Conservation (phyloP, 2,329 filamentous ascomycete genomes). For the Colletotrichum musicola region DNA sequence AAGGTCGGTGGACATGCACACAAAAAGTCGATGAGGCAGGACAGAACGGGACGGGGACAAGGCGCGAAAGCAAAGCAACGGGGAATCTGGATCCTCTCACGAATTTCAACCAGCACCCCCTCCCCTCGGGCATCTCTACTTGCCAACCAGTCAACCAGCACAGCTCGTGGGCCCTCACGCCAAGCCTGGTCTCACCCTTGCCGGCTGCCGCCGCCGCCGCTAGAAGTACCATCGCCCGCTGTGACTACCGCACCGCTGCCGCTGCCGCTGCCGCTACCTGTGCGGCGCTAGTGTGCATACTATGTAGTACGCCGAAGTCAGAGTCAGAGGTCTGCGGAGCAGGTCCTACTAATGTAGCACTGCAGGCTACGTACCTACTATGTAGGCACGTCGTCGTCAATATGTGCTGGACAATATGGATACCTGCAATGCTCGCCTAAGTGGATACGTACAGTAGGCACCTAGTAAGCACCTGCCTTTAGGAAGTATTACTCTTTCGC, state of each 20-base stretch:
- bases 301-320: neutral
- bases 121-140: neutral
- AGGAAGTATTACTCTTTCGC: too few species aligned
- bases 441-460: too few species aligned
- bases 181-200: constrained; percentile 26
- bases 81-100: constrained; percentile 14
- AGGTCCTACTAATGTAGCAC: neutral
- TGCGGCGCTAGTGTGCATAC: neutral
- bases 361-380: too few species aligned
- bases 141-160: neutral
- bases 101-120: neutral
- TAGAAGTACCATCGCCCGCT: constrained; percentile 20
- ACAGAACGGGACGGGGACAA: constrained; percentile 13
- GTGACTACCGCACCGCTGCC: constrained; percentile 3
- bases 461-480: too few species aligned
- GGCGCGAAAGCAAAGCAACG: constrained; percentile 20
- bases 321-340: neutral
- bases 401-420: too few species aligned
- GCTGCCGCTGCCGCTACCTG: constrained; percentile 2
- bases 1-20: too few species aligned
- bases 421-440: too few species aligned
- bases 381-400: too few species aligned
- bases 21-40: constrained; percentile 31
- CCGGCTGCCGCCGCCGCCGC: constrained; percentile 32
- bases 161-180: neutral